Base-by-base conservation (phyloP, 352 stramenopile genomes). In the Phytopythium ostracodes region DNA sequence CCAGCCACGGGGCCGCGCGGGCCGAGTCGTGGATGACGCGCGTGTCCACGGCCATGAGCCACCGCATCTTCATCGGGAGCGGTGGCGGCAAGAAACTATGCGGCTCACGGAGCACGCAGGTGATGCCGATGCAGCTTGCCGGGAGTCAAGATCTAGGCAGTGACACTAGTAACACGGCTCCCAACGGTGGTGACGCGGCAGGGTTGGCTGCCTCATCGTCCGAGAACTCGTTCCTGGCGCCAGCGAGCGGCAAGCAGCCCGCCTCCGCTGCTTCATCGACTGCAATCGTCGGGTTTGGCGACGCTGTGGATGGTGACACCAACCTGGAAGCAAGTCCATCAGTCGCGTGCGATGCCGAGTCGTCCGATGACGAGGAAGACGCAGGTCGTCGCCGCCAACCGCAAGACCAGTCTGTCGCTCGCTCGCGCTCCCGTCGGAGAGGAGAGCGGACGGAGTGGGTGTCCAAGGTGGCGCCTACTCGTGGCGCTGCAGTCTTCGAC, bases 21-120 rank as follows among this genome's bases (percentile, higher is more conserved):
- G 59, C 66, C 9, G 79, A 86, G 61, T 89, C 80, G n/a, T 88
- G 80, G 80, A 87, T 89, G 80, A 62, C 73, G 33, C 84, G 85
- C 47, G 80, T 89, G 17, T 85, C 77, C 2, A 49, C 71, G 1
- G 80, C 76, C 12, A 85, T 89, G 76, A 89, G 77, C 60, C 72
- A 81, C 46, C 77, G 76, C 15, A 76, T 88, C 53, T 89, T 89
- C 63, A 77, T 72, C 0, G 59, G 60, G 25, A 66, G 68, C 14
- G 24, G 52, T 17, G 24, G 24, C 12, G 17, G 24, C 8, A 80
- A 79, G 65, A 76, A 78, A 18, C 71, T 87, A 7, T 73, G 60
- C n/a, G 50, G 60, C 17, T 87, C 77, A 38, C 72, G 80, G 25
- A 88, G 72, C 65, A 89, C 77, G 1, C 80, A 89, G 57, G 76